These are phyloP conservation scores for Cordyceps cicadae DNA, from an alignment of 2,329 filamentous ascomycete genomes.

Conservation along the genomic window DNA sequence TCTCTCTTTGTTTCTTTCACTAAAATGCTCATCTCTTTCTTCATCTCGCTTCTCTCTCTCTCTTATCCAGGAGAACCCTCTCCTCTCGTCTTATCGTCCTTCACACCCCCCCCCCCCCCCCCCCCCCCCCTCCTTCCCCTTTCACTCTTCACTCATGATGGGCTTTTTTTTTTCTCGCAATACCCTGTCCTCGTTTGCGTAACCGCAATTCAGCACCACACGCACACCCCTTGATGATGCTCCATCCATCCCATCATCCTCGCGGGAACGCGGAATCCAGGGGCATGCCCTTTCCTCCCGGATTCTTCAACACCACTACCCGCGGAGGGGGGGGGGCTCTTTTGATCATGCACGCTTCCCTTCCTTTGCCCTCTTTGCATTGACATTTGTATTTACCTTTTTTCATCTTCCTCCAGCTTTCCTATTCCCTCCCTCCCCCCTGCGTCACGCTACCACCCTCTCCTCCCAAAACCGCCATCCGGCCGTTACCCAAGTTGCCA, in stretches of 20 bases:
- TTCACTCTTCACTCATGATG: too few relatives aligned
- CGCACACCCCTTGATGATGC: not conserved
- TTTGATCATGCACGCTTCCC: not conserved
- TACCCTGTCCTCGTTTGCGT: not conserved
- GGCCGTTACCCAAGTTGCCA: too few relatives aligned
- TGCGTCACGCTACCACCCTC: not conserved
- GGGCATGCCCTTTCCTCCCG: not conserved
- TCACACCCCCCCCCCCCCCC: too few relatives aligned
- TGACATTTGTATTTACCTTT: too few relatives aligned
- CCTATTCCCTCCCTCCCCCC: not conserved
- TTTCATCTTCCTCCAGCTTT: too few relatives aligned
- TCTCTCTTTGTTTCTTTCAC: too few relatives aligned
- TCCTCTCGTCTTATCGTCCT: too few relatives aligned
- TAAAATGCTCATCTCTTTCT: not conserved
- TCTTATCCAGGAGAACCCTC: not conserved
- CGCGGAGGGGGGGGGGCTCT: not conserved
- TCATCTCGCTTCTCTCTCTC: not conserved
- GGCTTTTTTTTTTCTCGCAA: not conserved
- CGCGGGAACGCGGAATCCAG: not conserved
- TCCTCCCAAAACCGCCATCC: too few relatives aligned
- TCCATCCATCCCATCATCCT: not conserved
- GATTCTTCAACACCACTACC: not conserved
- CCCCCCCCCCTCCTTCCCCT: too few relatives aligned
- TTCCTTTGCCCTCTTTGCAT: not conserved
- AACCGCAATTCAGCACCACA: not conserved